Percentiles rank a stretch among this genome's conserved stretches.
Conservation (phyloP, 208 protist species). For the Blastocrithidia nonstop region DNA sequence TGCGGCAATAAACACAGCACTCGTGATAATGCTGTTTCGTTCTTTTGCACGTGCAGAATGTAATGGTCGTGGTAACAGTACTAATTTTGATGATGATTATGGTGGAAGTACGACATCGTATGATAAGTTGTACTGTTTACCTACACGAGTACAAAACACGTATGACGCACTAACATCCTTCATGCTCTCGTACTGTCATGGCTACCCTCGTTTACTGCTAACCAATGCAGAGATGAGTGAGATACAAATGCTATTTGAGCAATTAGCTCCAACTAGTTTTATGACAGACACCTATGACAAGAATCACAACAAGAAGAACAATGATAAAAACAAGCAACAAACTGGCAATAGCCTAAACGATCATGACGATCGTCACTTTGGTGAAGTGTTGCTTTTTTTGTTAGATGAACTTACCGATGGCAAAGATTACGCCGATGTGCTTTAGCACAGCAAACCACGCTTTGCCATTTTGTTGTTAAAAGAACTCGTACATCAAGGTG, state of each 20-base stretch:
- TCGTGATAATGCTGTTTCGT: slow-evolving; percentile 48
- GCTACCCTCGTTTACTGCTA: slow-evolving; percentile 9
- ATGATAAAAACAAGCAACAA: slow-evolving; percentile 10
- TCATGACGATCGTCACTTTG: slow-evolving; percentile 18
- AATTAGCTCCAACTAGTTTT: too few species aligned
- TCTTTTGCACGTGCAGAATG: slow-evolving; percentile 14
- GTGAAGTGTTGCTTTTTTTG: slow-evolving; percentile 34
- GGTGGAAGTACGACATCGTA: not conserved
- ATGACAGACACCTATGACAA: too few species aligned
- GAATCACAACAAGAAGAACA: slow-evolving; percentile 16
- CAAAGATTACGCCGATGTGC: slow-evolving; percentile 54
- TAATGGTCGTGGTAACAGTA: too few species aligned
- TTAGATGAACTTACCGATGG: slow-evolving; percentile 37
- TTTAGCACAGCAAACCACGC: slow-evolving; percentile 20
- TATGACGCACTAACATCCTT: slow-evolving; percentile 33
- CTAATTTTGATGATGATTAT: too few species aligned
- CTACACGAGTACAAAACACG: slow-evolving; percentile 12
- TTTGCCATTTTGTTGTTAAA: slow-evolving; percentile 62
- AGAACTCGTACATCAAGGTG: slow-evolving; percentile 56
- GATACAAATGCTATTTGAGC: slow-evolving; percentile 5
- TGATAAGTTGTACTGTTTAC: slow-evolving; percentile 14
- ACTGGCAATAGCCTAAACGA: slow-evolving; percentile 7
- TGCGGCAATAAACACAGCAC: slow-evolving; percentile 43
- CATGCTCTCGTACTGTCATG: slow-evolving; percentile 28
- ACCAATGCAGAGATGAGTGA: slow-evolving; percentile 15